Conservation (phyloP, 805 yeast genomes). For the Metschnikowia borealis region DNA sequence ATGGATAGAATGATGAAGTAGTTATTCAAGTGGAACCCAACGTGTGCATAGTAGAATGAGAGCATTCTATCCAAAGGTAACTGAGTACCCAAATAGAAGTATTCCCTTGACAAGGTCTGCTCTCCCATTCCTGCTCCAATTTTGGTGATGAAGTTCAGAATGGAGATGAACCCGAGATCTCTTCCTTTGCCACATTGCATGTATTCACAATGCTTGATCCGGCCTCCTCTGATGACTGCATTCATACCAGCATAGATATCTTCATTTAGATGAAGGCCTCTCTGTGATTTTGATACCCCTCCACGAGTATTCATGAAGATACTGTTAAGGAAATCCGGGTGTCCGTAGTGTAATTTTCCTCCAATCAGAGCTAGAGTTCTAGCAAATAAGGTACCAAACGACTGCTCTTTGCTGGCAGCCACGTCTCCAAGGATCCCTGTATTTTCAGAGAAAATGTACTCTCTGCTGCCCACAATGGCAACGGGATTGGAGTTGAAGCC, state of each 20-base stretch:
- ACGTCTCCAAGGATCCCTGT: conserved; percentile 84
- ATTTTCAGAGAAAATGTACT: conserved; percentile 81
- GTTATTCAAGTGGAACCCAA: conserved; percentile 82
- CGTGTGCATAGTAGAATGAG: conserved; percentile 81
- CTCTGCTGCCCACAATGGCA: conserved; percentile 85
- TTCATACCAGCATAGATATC: conserved; percentile 89
- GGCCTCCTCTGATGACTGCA: conserved; percentile 78
- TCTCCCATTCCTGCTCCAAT: conserved; percentile 95
- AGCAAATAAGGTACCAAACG: conserved; percentile 81
- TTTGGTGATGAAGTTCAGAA: conserved; percentile 79
- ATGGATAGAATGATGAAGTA: conserved; percentile 72
- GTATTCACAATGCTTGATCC: conserved; percentile 83
- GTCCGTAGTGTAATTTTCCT: conserved; percentile 84
- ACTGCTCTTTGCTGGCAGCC: conserved; percentile 89
- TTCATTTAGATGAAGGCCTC: conserved; percentile 80
- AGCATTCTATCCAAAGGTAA: conserved; percentile 76
- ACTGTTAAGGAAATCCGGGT: conserved; percentile 78
- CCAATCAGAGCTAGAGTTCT: conserved; percentile 82
- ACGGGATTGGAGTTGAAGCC: conserved; percentile 35
- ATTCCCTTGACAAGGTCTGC: conserved; percentile 81
- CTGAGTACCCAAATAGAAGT: conserved; percentile 76
- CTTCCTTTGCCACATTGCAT: conserved; percentile 90
- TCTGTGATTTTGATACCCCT: conserved; percentile 84
- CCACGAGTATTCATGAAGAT: conserved; percentile 81
- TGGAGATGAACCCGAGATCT: conserved; percentile 84